These are phyloP conservation scores for Meripilus lineatus DNA, from an alignment of 1,284 basidiomycete species.

Conservation along the genomic window DNA sequence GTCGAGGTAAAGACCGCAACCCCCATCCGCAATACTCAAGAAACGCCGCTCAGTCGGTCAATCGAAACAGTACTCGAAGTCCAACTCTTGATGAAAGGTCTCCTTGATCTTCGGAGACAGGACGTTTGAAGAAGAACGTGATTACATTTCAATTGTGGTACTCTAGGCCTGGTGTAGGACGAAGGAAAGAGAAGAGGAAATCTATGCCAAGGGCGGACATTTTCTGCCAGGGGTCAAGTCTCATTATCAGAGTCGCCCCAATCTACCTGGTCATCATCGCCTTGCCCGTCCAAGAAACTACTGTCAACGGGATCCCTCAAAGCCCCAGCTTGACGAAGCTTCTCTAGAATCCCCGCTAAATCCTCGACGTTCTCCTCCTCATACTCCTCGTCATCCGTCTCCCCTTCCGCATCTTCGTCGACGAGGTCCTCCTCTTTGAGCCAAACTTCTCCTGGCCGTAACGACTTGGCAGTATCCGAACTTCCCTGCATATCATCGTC, in stretches of 20 bases:
- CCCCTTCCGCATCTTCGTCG: conserved; percentile 27
- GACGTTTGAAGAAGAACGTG: no score
- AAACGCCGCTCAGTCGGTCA: conserved; percentile 54
- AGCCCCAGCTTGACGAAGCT: conserved; percentile 42
- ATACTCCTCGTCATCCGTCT: conserved; percentile 34
- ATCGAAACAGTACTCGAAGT: conserved; percentile 73
- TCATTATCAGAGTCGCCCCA: conserved; percentile 57
- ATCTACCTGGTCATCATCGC: conserved; percentile 52
- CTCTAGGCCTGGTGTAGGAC: not conserved
- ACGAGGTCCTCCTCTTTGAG: conserved; percentile 17
- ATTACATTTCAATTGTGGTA: conserved; percentile 10
- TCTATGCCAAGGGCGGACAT: no score
- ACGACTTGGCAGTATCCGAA: not conserved
- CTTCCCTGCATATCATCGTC: conserved; percentile 9
- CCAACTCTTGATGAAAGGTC: conserved; percentile 73
- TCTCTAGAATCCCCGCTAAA: conserved; percentile 43
- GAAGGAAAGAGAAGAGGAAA: not conserved
- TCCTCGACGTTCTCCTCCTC: conserved; percentile 30
- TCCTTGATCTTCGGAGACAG: conserved; percentile 66
- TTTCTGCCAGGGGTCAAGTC: conserved; percentile 14
- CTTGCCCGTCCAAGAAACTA: conserved; percentile 21
- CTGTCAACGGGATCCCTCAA: conserved; percentile 24
- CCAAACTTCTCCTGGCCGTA: not conserved
- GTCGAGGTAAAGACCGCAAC: conserved; percentile 78
- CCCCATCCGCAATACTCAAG: conserved; percentile 68